Conservation (phyloP, 2,329 filamentous ascomycete species). For the Parastagonospora nodorum region DNA sequence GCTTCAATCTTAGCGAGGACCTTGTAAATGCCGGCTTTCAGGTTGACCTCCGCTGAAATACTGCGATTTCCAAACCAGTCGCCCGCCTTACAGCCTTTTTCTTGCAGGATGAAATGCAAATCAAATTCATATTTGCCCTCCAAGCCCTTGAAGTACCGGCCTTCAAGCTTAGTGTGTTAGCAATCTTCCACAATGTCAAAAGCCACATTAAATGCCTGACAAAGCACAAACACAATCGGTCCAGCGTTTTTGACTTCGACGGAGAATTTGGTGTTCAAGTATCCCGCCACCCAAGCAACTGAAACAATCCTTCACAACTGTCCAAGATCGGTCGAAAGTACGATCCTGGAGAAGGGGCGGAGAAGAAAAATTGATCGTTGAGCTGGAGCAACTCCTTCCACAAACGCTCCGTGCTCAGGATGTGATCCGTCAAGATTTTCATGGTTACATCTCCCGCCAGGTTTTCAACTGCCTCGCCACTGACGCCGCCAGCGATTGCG, state of each 20-base stretch:
- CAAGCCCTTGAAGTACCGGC: constrained; percentile 63
- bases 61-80: constrained; percentile 68
- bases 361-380: constrained; percentile 78
- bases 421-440: constrained; percentile 68
- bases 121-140: constrained; percentile 61
- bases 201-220: constrained; percentile 55
- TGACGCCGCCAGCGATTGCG: constrained; percentile 71
- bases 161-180: constrained; percentile 57
- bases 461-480: constrained; percentile 61
- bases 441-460: constrained; percentile 71
- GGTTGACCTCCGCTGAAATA: constrained; percentile 74
- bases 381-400: constrained; percentile 79
- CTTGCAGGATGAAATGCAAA: constrained; percentile 63
- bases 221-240: constrained; percentile 63
- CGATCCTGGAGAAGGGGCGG: constrained; percentile 60
- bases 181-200: constrained; percentile 42
- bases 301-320: constrained; percentile 63
- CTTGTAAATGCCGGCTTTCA: constrained; percentile 74
- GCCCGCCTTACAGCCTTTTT: constrained; percentile 52
- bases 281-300: constrained; percentile 65
- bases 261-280: constrained; percentile 64
- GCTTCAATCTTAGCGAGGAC: constrained; percentile 76
- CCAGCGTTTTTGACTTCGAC: constrained; percentile 58
- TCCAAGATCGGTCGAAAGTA: constrained; percentile 64
- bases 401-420: constrained; percentile 77